Base-by-base conservation (phyloP, 75 land plant genomes). In the Pinus tabuliformis region DNA sequence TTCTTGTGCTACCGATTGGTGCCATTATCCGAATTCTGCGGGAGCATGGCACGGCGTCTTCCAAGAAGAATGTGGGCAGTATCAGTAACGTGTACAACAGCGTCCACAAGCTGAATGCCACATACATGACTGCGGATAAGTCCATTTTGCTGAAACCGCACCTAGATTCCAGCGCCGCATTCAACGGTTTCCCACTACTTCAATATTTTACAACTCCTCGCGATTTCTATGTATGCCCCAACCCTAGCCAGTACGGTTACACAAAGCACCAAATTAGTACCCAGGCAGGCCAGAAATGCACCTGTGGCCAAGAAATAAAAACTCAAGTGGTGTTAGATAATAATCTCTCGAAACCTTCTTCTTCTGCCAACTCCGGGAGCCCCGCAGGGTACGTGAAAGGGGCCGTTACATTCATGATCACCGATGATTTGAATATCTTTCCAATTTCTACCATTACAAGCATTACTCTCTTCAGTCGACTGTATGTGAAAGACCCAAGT, bases 361-460 rank as follows among this genome's bases (percentile, higher is more conserved):
- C 20, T 21, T 7, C n/a, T 62, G 36, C 7, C 49, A 78, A 9
- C 37, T 8, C 17, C 4, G 15, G 18, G 2, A 17, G 22, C 1
- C 24, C 15, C 3, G 59, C 65, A 30, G 91, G 87, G 6, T 85
- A 58, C 54, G 87, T 87, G 71, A 87, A 77, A n/a, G 86, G 76
- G 13, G 75, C 63, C 17, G 81, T 86, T n/a, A 80, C 80, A 0
- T 90, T 81, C 57, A 87, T 83, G 68, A 70, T 90, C 4, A 87
- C 84, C 62, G 92, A 90, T 73, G 75, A 85, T 76, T 59, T 90
- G 73, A 63, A 26, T 7, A 58, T 88, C 16, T 62, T n/a, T 42
- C 90, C 90, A 8, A 78, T 79, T 63, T 87, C 90, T 0, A 85
- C 76, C 4, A 81, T 90, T 30, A 78, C 80, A 1, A 22, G 73